phyloP scores from a whole-genome alignment of 257 asterid genomes.

The Nyctanthes arbortristis region DNA sequence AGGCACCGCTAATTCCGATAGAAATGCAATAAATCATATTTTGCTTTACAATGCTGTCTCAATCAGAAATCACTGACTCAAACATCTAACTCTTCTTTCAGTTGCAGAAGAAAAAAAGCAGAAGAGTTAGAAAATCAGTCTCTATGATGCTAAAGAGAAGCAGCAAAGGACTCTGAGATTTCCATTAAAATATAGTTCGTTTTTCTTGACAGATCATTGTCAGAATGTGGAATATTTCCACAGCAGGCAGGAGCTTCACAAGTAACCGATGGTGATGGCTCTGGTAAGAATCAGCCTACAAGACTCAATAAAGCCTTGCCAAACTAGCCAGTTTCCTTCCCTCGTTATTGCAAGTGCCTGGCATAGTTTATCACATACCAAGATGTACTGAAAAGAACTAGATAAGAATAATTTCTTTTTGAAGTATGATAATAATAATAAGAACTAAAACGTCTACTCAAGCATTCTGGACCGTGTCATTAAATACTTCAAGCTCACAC shows the following conservation, averaged over 20 bases:
- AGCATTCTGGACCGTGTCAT: not conserved
- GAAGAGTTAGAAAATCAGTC: constrained; percentile 5
- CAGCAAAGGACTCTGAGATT: constrained; percentile 18
- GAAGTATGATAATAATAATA: not conserved
- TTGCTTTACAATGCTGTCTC: constrained; percentile 12
- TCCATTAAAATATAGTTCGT: constrained; percentile 40
- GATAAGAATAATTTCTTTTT: too few species aligned
- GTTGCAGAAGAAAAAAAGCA: constrained; percentile 22
- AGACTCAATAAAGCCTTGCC: not conserved
- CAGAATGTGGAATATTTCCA: not conserved
- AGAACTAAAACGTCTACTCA: not conserved
- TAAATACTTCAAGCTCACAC: not conserved
- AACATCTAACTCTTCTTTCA: constrained; percentile 22
- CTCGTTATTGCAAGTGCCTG: not conserved
- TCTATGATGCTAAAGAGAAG: constrained; percentile 17
- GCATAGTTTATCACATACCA: not conserved
- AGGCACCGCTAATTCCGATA: not conserved
- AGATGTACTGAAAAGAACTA: not conserved
- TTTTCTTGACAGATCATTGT: constrained; percentile 27
- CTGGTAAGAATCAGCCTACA: constrained; percentile 12
- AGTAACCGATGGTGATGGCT: not conserved
- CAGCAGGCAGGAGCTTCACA: not conserved
- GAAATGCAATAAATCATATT: constrained; percentile 3
- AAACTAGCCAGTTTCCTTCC: not conserved
- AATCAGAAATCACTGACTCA: constrained; percentile 11